These are phyloP conservation scores for Lasiodiplodia sp. DNA, from an alignment of 2,329 filamentous ascomycete genomes.

Conservation along the genomic window DNA sequence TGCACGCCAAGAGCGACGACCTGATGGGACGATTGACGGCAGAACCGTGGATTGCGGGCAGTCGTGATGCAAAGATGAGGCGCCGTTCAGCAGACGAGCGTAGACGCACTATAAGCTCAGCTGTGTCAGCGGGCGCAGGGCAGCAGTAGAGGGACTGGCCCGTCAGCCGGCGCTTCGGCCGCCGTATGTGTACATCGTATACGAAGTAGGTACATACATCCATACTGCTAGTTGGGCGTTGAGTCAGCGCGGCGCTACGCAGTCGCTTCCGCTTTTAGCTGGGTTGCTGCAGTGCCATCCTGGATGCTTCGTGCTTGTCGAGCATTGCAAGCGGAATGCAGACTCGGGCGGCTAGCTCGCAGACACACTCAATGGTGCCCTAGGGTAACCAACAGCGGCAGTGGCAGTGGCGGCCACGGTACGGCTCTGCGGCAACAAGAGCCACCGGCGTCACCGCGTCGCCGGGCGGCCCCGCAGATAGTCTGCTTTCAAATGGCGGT, in stretches of 20 bases:
- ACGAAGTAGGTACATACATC: not conserved
- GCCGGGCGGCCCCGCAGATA: conserved; percentile 4
- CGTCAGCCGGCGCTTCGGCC: not conserved
- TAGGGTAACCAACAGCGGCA: not conserved
- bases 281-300: not conserved
- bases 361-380: not conserved
- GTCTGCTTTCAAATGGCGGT: too few species aligned
- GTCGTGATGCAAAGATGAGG: not conserved
- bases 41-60: conserved; percentile 1
- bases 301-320: not conserved
- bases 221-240: not conserved
- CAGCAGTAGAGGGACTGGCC: not conserved
- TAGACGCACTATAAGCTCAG: not conserved
- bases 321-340: not conserved
- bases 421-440: conserved; percentile 17
- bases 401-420: not conserved
- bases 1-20: conserved; percentile 20
- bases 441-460: conserved; percentile 18
- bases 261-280: not conserved
- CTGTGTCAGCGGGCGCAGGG: not conserved
- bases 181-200: too few species aligned
- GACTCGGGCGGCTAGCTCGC: not conserved
- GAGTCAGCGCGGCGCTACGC: conserved; percentile 6
- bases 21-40: not conserved
- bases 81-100: not conserved